Base-by-base conservation (phyloP, 495 filamentous ascomycete species). In the Hypomontagnella submonticulosa region DNA sequence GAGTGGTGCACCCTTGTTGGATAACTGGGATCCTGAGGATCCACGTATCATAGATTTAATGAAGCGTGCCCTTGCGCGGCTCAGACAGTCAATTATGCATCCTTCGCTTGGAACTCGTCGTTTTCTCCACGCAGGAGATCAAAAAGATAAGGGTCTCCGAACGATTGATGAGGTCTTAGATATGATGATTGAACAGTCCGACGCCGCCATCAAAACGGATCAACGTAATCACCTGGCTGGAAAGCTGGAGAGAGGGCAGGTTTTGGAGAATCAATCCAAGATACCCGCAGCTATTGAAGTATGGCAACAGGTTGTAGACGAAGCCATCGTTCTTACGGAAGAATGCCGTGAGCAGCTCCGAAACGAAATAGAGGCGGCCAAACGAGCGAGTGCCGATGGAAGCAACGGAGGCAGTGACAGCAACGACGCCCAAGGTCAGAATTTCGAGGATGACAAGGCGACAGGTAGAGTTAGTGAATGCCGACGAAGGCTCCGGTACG, bases 71-170 rank as follows among this genome's bases (percentile, higher is more conserved):
- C 74, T 83, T 10, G 78, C 83, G 48, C 70, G 73, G 8, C 83
- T 99, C 32, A 87, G 94, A 11, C 91, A 95, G 71, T 91, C 89
- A 1, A 92, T 91, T 59, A 82, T 97, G n/a, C 91, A 97, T 76
- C 90, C 94, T 2, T 79, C 93, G 56, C 77, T 96, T 4, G 90
- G 91, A 3, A 19, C 46, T 3, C 32, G 38, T 9, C n/a, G n/a
- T 15, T 2, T 57, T 30, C 13, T 37, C 9, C 44, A 40, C 10
- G 6, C 4, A 10, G n/a, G 12, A 3, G 36, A 46, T 3, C 76
- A 80, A 16, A 84, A 78, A 27, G 81, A 81, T 54, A 89, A 85
- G 0, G 88, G 89, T 6, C 75, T 95, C 48, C 80, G 88, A n/a
- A 94, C 92, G 6, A 88, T 97, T 4, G 82, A 84, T 12, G 89